Conservation (phyloP, 192 early-diverging fungal genomes). For the Borealophlyctis nickersoniae region DNA sequence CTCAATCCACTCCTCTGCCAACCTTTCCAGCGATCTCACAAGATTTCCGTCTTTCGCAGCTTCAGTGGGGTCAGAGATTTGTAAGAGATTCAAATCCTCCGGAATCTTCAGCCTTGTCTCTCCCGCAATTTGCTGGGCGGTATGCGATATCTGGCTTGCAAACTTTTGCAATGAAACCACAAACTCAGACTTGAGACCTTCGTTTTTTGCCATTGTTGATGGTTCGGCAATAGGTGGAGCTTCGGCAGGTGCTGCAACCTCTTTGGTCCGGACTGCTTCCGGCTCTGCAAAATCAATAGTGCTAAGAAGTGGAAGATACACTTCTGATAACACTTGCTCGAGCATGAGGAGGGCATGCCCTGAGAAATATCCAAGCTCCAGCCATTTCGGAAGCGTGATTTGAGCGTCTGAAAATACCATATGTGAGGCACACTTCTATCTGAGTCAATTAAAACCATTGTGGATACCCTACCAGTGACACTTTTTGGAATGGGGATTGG, state of each 20-base stretch:
- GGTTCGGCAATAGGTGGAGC: background rate
- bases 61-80: slow-evolving; percentile 28
- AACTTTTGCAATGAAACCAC: slow-evolving; percentile 50
- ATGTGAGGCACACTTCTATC: slow-evolving; percentile 12
- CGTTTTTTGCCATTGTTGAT: slow-evolving; percentile 12
- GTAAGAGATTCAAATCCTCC: slow-evolving; percentile 43
- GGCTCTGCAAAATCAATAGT: slow-evolving; percentile 27
- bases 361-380: slow-evolving; percentile 56
- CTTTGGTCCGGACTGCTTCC: slow-evolving; percentile 1
- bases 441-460: background rate
- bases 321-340: slow-evolving; percentile 52
- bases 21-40: slow-evolving; percentile 36
- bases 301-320: slow-evolving; percentile 54
- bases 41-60: slow-evolving; percentile 33
- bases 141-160: slow-evolving; percentile 50
- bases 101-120: slow-evolving; percentile 55
- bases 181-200: slow-evolving; percentile 43
- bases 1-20: slow-evolving; percentile 61
- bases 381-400: slow-evolving; percentile 25
- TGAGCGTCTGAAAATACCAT: slow-evolving; percentile 36
- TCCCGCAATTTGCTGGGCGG: slow-evolving; percentile 56
- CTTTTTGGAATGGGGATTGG: slow-evolving; percentile 37
- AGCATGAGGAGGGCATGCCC: slow-evolving; percentile 55
- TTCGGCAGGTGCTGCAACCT: slow-evolving; percentile 1
- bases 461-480: slow-evolving; percentile 32